phyloP scores from a whole-genome alignment of 1,284 basidiomycete genomes.

The Pseudozyma tsukubaensis region DNA sequence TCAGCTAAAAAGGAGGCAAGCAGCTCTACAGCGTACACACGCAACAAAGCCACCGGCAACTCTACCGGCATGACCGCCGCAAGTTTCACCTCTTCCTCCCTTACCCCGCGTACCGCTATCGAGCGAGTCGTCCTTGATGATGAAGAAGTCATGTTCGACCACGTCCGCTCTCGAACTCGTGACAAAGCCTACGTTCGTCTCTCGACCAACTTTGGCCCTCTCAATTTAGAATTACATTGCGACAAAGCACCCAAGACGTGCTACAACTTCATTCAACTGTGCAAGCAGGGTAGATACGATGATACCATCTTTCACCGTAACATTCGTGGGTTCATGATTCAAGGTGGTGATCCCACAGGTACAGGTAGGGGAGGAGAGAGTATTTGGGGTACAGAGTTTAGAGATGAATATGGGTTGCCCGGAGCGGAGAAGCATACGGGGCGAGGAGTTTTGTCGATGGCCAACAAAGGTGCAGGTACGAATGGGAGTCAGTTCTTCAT shows the following conservation, averaged over 20 bases:
- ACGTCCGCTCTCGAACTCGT: conserved; percentile 68
- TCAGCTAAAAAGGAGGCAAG: neutral
- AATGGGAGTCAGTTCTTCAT: conserved; percentile 65
- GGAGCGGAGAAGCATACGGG: conserved; percentile 58
- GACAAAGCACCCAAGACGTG: conserved; percentile 92
- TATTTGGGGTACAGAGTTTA: conserved; percentile 94
- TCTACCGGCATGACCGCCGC: conserved; percentile 91
- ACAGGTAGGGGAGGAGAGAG: conserved; percentile 92
- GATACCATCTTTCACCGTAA: conserved; percentile 87
- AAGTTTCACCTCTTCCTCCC: conserved; percentile 89
- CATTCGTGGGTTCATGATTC: conserved; percentile 97
- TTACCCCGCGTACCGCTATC: conserved; percentile 81
- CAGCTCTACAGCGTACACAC: conserved; percentile 19
- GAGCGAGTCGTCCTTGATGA: conserved; percentile 89
- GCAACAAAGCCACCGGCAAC: conserved; percentile 78
- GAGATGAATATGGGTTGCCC: conserved; percentile 81
- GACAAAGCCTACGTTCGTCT: conserved; percentile 73
- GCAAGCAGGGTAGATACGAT: conserved; percentile 83
- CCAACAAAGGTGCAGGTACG: conserved; percentile 63
- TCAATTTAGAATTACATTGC: conserved; percentile 92
- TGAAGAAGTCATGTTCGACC: conserved; percentile 85
- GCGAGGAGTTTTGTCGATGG: conserved; percentile 65
- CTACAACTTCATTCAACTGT: conserved; percentile 88
- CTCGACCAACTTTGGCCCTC: conserved; percentile 85
- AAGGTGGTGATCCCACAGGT: conserved; percentile 96